Conservation (phyloP, 345 rosid genomes). For the Combretum micranthum region DNA sequence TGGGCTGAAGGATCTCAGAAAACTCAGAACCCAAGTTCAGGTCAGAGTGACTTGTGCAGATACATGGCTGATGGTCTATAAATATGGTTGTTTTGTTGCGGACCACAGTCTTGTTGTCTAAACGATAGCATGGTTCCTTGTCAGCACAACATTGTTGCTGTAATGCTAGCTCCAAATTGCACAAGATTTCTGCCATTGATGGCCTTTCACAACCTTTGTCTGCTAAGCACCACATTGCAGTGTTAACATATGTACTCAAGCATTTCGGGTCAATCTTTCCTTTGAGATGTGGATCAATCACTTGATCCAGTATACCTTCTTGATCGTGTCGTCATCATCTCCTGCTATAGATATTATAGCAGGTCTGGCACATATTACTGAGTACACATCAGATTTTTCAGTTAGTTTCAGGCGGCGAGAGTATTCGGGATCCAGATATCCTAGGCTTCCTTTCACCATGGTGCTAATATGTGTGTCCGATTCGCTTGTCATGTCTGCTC, state of each 20-base stretch:
- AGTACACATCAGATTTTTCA: slow-evolving; percentile 18
- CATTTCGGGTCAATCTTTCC: slow-evolving; percentile 10
- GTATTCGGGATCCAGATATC: slow-evolving; percentile 21
- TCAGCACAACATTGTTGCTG: slow-evolving; percentile 11
- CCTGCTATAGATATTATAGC: neutral
- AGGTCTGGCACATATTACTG: slow-evolving; percentile 16
- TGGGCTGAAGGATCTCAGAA: slow-evolving; percentile 17
- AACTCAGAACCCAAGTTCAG: slow-evolving; percentile 11
- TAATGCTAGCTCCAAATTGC: slow-evolving; percentile 19
- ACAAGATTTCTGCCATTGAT: slow-evolving; percentile 13
- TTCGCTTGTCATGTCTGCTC: slow-evolving; percentile 7
- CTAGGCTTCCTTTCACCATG: slow-evolving; percentile 15
- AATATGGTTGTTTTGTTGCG: neutral
- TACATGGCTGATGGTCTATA: neutral
- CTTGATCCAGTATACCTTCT: slow-evolving; percentile 6
- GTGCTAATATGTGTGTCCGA: slow-evolving; percentile 6
- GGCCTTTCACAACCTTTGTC: slow-evolving; percentile 13
- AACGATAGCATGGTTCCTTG: neutral
- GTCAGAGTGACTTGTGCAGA: too few relatives aligned
- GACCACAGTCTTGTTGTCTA: slow-evolving; percentile 2
- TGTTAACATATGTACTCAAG: slow-evolving; percentile 9
- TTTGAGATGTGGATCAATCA: slow-evolving; percentile 14
- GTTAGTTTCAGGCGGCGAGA: slow-evolving; percentile 4
- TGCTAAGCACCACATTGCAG: slow-evolving; percentile 12
- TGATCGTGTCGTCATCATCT: neutral